A percentile compares a stretch with the other conserved stretches of the same genome.
phyloP scores from a whole-genome alignment of 2,329 filamentous ascomycete genomes.

The Blastomyces silverae region DNA sequence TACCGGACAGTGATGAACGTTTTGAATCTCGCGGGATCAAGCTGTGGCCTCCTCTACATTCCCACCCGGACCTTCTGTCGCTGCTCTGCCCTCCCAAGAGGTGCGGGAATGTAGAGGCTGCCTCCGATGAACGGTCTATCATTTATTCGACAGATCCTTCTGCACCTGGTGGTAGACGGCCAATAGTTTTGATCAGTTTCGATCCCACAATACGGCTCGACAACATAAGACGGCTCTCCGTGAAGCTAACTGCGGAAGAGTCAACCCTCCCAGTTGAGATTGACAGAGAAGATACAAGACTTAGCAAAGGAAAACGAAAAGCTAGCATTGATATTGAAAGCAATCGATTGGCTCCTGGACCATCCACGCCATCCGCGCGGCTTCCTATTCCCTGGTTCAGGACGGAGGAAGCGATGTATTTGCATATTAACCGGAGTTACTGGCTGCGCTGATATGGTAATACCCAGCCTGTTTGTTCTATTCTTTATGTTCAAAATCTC shows the following conservation, averaged over 20 bases:
- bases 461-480: background rate
- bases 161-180: conserved; percentile 13
- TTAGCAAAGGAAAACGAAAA: conserved; percentile 6
- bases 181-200: conserved; percentile 21
- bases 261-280: conserved; percentile 8
- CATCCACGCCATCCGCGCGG: background rate
- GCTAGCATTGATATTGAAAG: background rate
- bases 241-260: background rate
- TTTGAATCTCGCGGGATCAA: conserved; percentile 36
- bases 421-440: conserved; percentile 19
- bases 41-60: conserved; percentile 40
- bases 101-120: conserved; percentile 24
- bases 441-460: conserved; percentile 20
- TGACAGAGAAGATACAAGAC: conserved; percentile 8
- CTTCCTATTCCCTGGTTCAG: conserved; percentile 16
- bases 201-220: conserved; percentile 21
- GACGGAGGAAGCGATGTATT: conserved; percentile 18
- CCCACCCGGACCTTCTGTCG: conserved; percentile 33
- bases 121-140: conserved; percentile 21
- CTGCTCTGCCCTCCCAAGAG: conserved; percentile 36
- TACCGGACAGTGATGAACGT: conserved; percentile 35
- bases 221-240: conserved; percentile 16
- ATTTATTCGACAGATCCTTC: conserved; percentile 20
- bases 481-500: background rate
- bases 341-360: background rate